These are phyloP conservation scores for Voacanga thouarsii DNA, from an alignment of 257 asterid species.

Conservation along the genomic window DNA sequence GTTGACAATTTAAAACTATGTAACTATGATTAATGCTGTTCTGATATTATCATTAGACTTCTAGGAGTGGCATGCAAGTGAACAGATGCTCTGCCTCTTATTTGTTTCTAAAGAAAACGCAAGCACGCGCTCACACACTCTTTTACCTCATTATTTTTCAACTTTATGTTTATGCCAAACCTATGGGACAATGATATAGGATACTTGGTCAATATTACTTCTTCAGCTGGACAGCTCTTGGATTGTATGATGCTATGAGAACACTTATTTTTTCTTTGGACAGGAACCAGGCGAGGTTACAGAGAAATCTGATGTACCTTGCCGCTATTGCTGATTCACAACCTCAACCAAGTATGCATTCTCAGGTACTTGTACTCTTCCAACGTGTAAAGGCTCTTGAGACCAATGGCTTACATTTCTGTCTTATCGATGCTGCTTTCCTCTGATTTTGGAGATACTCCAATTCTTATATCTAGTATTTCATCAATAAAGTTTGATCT, in stretches of 20 bases:
- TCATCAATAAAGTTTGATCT: background rate
- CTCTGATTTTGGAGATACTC: too few species aligned
- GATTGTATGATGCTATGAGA: background rate
- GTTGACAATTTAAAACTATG: background rate
- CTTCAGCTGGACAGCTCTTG: too few species aligned
- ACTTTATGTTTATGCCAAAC: background rate
- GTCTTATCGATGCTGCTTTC: background rate
- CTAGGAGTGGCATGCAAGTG: background rate
- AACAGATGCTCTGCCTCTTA: background rate
- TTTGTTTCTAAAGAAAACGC: background rate
- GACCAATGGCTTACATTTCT: background rate
- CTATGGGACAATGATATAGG: background rate
- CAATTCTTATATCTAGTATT: background rate
- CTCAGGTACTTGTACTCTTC: constrained; percentile 50
- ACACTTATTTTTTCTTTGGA: constrained; percentile 4
- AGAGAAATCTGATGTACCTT: constrained; percentile 89
- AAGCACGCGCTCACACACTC: background rate
- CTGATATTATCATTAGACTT: background rate
- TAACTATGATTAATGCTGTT: background rate
- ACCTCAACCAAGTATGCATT: constrained; percentile 82
- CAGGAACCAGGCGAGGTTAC: constrained; percentile 88
- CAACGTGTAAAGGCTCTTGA: background rate
- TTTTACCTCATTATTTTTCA: background rate
- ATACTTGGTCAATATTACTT: background rate
- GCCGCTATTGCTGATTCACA: constrained; percentile 99